Evolutionary conservation across 2,329 filamentous ascomycete genomes (phyloP), one percentile per base, ranked within the genome.

Genomic region (Aspergillus hortae): DNA sequence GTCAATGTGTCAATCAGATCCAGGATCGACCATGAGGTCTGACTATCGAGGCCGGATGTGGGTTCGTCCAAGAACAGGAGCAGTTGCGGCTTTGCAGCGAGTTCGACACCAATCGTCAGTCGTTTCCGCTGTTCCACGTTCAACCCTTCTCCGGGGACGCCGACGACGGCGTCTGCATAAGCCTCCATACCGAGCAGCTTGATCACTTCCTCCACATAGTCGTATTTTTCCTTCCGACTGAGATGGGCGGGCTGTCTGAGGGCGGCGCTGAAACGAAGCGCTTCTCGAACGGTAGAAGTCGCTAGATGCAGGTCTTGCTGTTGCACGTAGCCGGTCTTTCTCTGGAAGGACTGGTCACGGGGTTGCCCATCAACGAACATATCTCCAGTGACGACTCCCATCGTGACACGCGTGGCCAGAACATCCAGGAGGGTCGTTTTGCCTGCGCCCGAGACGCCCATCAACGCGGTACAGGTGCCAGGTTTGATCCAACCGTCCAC

Each of bases 401-500:
- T 42, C 15, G 40, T 19, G 40, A 42, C 40, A 6, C 40, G n/a
- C 15, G n/a, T 42, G n/a, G 40, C 40, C 40, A 42, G 40, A 19
- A 42, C 40, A 42, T 42, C 40, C 7, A 42, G 19, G 9, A 42
- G 17, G 3, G 40, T 42, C 4, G 40, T 42, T 23, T 42, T 42
- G 4, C 40, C 40, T 19, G 40, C 40, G 11, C 40, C 40, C 6
- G 40, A 42, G 15, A 42, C 40, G 15, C 40, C 40, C 80, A 84
- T 84, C 3, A 81, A 57, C 14, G 73, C 75, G 6, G 74, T 81
- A 11, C 80, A 66, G 1, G 71, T 76, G 3, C 78, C 79, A 17
- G 78, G 78, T 56, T 77, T 80, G 6, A 80, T 77, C 61, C 68
- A 81, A 14, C 70, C 80, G 25, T 70, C 71, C 4, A 82, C 74